Conservation (phyloP, 208 protist species). For the Novymonas esmeraldas region DNA sequence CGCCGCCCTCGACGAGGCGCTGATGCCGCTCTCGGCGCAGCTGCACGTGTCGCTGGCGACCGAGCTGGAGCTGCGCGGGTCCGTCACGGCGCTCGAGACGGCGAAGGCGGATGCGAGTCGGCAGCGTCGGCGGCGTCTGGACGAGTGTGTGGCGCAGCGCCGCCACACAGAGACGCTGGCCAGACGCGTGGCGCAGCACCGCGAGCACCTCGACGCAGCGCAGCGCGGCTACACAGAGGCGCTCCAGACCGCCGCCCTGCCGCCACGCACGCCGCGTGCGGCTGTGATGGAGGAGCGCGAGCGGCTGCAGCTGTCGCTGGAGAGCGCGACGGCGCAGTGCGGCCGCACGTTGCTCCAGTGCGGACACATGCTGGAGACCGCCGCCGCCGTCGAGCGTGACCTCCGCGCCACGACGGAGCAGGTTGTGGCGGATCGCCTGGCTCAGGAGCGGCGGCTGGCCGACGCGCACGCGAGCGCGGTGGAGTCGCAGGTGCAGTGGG, state of each 20-base stretch:
- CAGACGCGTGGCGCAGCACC: conserved; percentile 4
- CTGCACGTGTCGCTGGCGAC: conserved; percentile 2
- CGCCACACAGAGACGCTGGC: too few species aligned
- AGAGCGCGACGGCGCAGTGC: conserved; percentile 8
- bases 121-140: conserved; percentile 5
- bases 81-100: not conserved
- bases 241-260: not conserved
- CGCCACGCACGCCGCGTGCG: not conserved
- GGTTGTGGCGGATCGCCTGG: too few species aligned
- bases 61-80: not conserved
- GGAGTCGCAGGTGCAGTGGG: too few species aligned
- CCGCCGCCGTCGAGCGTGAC: not conserved
- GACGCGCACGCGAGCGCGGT: too few species aligned
- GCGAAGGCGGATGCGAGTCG: not conserved
- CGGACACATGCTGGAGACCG: not conserved
- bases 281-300: conserved; percentile 9
- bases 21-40: conserved; percentile 6
- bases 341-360: conserved; percentile 2
- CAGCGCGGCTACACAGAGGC: not conserved
- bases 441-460: too few species aligned
- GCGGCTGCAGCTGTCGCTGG: conserved; percentile 2
- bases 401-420: too few species aligned
- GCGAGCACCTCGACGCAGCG: not conserved
- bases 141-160: too few species aligned
- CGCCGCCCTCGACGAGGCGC: conserved; percentile 2